These are phyloP conservation scores for Ogataea pilisensis DNA, from an alignment of 805 yeast genomes.

Conservation along the genomic window DNA sequence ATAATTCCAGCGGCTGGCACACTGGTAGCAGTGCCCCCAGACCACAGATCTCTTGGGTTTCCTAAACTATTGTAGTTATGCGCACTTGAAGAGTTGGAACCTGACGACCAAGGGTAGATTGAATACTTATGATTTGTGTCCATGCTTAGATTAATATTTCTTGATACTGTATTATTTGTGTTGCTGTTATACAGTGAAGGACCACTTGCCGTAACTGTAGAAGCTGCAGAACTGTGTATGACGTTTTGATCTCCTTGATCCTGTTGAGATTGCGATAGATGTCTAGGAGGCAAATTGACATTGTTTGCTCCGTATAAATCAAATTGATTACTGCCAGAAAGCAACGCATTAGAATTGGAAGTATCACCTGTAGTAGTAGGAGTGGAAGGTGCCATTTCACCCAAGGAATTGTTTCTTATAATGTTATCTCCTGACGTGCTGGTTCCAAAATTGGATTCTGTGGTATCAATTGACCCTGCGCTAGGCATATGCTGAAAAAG, in stretches of 20 bases:
- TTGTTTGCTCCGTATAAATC: constrained; percentile 10
- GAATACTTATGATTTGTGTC: constrained; percentile 11
- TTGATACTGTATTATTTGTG: not conserved
- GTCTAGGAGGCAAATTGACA: not conserved
- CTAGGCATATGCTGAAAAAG: constrained; percentile 9
- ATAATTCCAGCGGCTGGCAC: constrained; percentile 8
- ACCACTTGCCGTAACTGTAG: not conserved
- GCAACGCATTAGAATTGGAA: constrained; percentile 2
- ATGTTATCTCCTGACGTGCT: constrained; percentile 15
- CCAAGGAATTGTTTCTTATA: constrained; percentile 10
- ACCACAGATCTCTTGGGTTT: constrained; percentile 18
- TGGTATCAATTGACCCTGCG: constrained; percentile 19
- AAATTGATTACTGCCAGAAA: constrained; percentile 9
- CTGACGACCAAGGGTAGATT: constrained; percentile 14
- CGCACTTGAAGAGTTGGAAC: constrained; percentile 11
- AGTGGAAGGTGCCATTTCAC: not conserved
- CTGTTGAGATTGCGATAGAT: not conserved
- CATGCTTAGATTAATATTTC: constrained; percentile 10
- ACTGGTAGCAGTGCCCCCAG: constrained; percentile 14
- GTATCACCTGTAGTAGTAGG: constrained; percentile 4
- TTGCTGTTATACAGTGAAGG: not conserved
- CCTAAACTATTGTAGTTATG: constrained; percentile 10
- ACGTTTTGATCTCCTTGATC: constrained; percentile 1
- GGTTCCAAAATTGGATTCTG: constrained; percentile 19
- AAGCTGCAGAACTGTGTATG: not conserved